Evolutionary conservation across 805 yeast species (phyloP), one percentile per base, ranked within the genome.

Genomic region (Schwanniomyces polymorphus): DNA sequence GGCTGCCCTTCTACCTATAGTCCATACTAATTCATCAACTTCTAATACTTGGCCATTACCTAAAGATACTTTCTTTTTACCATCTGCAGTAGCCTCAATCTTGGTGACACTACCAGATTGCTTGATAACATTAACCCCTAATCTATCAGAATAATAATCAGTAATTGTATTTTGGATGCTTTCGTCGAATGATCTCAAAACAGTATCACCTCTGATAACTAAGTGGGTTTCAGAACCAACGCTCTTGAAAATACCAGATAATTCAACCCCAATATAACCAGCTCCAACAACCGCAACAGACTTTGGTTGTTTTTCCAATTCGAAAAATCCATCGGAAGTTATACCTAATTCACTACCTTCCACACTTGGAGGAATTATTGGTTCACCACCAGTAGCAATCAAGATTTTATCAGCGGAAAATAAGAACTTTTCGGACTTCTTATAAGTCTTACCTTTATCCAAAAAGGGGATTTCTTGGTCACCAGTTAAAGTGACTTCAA

Each of bases 201-300:
- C 91, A 1, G 91, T 86, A 49, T 91, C 92, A 55, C 96, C 95
- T 74, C 99, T 85, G 52, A 92, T 88, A 50, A 92, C 80, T 67
- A 94, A 66, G 65, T 88, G 92, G 41, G 96, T 86, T 55, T 92
- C 90, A 12, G 92, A 65, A 14, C 96, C 96, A 51, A 94, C 77
- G 21, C 90, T 90, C 55, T 88, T 79, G 82, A 94, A 92, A 39
- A 94, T 91, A 52, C 99, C 99, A 6, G 97, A 87, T 43, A 94
- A 79, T 74, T 94, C 99, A 41, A 91, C 86, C 48, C 97, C 98
- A 64, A 94, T 94, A 72, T 94, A 94, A 38, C 99, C 99, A 33
- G 97, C 97, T 58, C 99, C 99, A 10, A 94, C 97, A 51, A 94
- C 78, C 1, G 95, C 98, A 26, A 92, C 98, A 42, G 84, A 79